Evolutionary conservation across 148 eudicot species (phyloP).

Genomic region (Camellia lanceoleosa): DNA sequence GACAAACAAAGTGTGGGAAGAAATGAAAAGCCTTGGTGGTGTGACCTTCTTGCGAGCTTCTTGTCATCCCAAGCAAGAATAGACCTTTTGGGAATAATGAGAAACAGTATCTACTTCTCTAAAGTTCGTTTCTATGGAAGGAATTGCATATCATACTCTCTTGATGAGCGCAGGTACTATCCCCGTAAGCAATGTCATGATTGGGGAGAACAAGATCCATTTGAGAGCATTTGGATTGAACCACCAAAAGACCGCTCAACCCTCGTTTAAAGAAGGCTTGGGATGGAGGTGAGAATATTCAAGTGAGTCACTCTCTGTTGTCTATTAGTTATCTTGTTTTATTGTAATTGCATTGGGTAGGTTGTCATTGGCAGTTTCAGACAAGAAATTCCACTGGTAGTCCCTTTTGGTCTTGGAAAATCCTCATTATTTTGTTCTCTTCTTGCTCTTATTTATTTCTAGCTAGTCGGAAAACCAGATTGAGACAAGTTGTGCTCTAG

Average conservation of each 20-base stretch:
- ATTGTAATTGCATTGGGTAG: background rate
- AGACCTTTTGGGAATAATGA: constrained; percentile 68
- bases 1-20: constrained; percentile 59
- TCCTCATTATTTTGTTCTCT: background rate
- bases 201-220: constrained; percentile 91
- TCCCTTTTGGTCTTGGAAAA: background rate
- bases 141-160: constrained; percentile 71
- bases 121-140: constrained; percentile 80
- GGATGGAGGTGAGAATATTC: constrained; percentile 4
- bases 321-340: background rate
- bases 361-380: background rate
- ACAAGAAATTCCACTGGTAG: background rate
- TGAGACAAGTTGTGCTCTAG: background rate
- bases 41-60: constrained; percentile 74
- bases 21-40: constrained; percentile 55
- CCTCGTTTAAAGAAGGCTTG: constrained; percentile 28
- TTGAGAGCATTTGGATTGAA: constrained; percentile 80
- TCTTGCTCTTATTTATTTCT: background rate
- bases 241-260: constrained; percentile 56
- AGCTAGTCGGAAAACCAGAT: background rate
- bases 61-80: constrained; percentile 76
- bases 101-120: constrained; percentile 70
- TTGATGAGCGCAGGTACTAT: constrained; percentile 58
- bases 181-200: constrained; percentile 79
- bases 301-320: background rate